Base-by-base conservation (phyloP, 2,329 filamentous ascomycete species). In the Penicillium sclerotiorum region DNA sequence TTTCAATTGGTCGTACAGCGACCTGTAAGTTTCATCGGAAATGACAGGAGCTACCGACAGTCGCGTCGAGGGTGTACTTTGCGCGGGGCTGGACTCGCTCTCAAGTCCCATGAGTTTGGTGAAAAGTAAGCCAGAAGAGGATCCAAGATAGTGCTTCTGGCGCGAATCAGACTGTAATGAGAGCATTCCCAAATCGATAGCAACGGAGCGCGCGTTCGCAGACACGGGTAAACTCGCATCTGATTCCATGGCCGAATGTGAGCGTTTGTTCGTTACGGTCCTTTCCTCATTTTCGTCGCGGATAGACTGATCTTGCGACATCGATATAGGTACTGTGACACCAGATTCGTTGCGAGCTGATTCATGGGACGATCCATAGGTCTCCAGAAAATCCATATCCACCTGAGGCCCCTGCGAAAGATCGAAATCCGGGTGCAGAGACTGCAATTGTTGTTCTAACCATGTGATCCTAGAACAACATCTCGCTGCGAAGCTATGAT, bases 101-200 rank as follows among this genome's bases (percentile, higher is more conserved):
- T 56, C 49, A 18, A 50, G 32, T 2, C 59, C 59, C 17, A 65
- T 56, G 11, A 66, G 22, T 42, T 61, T 66, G 0, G 68, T 64
- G 47, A 73, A 72, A 0, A 73, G 53, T 1, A 68, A 58, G 0
- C 70, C 71, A 2, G 70, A 72, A 1, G 68, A 72, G 1, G 71
- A 71, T 4, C 70, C 70, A 3, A 72, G 60, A 44, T 73, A 73
- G 37, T 72, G 69, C 32, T 61, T 62, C 25, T 72, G 70, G n/a
- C 61, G 58, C 1, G 67, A 67, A 43, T 74, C 70, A 0, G 70
- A 69, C 39, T 72, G 69, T 9, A 73, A 60, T 2, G 70, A 70
- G 8, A 73, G 55, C 58, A 72, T 66, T 0, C 70, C 70, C 1
- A 73, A 50, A 21, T 71, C 66, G 17, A 69, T 59, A 1, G 70